These are phyloP conservation scores for Protea cynaroides DNA, from an alignment of 164 flowering plant species.

Conservation along the genomic window DNA sequence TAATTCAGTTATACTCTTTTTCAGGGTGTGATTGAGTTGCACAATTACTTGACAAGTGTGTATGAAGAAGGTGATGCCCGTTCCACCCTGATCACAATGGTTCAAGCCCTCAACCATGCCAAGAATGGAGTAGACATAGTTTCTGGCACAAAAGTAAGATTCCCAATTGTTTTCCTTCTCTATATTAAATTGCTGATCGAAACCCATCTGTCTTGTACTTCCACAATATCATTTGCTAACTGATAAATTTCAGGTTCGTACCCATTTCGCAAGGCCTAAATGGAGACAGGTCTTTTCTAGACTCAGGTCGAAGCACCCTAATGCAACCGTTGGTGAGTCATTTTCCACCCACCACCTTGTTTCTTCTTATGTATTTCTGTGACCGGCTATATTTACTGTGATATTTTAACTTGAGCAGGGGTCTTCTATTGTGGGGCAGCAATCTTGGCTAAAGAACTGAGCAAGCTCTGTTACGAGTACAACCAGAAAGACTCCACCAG, in stretches of 20 bases:
- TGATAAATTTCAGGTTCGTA: slow-evolving; percentile 47
- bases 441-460: slow-evolving; percentile 68
- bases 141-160: slow-evolving; percentile 84
- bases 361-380: not conserved
- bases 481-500: slow-evolving; percentile 83
- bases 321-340: slow-evolving; percentile 63
- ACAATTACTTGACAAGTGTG: slow-evolving; percentile 94
- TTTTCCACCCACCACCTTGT: too few relatives aligned
- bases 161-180: not conserved
- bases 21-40: slow-evolving; percentile 98
- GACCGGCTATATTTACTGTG: too few relatives aligned
- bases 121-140: slow-evolving; percentile 94
- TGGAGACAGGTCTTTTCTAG: slow-evolving; percentile 79
- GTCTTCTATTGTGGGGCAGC: slow-evolving; percentile 90
- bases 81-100: slow-evolving; percentile 99
- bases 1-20: not conserved
- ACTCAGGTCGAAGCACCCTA: slow-evolving; percentile 56
- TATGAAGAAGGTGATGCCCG: slow-evolving; percentile 99
- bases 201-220: too few relatives aligned
- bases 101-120: slow-evolving; percentile 97
- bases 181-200: too few relatives aligned
- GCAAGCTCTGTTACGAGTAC: slow-evolving; percentile 61
- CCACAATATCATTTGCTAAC: too few relatives aligned
- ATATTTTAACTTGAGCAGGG: slow-evolving; percentile 32
- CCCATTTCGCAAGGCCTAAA: slow-evolving; percentile 89